Evolutionary conservation across 164 flowering plant species (phyloP).

Genomic region (Euptelea pleiosperma): DNA sequence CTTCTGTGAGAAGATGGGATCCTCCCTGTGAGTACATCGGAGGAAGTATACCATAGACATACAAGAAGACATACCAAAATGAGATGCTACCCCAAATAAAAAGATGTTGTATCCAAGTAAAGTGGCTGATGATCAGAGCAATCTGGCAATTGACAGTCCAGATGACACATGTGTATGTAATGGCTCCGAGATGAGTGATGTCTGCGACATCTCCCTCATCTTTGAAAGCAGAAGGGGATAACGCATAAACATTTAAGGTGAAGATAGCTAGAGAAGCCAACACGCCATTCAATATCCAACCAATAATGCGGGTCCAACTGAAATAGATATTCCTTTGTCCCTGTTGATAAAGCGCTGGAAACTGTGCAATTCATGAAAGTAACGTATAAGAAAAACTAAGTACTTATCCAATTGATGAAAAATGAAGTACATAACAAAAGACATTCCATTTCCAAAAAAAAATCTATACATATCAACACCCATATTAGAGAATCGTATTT

Average conservation of each 20-base stretch:
- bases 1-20: constrained; percentile 37
- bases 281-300: constrained; percentile 56
- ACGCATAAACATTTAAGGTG: constrained; percentile 23
- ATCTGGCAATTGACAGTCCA: constrained; percentile 69
- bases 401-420: background rate
- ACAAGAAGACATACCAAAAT: constrained; percentile 50
- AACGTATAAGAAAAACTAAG: background rate
- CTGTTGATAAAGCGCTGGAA: constrained; percentile 61
- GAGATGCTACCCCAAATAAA: constrained; percentile 62
- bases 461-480: too few relatives aligned
- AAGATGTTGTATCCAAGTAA: constrained; percentile 68
- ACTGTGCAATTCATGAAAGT: constrained; percentile 27
- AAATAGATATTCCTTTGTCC: constrained; percentile 47
- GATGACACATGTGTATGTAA: constrained; percentile 44
- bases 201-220: constrained; percentile 37
- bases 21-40: constrained; percentile 30
- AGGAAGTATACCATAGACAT: constrained; percentile 36
- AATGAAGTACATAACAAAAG: background rate
- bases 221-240: constrained; percentile 35
- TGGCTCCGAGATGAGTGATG: constrained; percentile 41
- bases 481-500: too few relatives aligned
- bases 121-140: constrained; percentile 52
- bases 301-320: constrained; percentile 46
- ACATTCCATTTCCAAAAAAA: background rate
- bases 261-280: constrained; percentile 45